Evolutionary conservation across 257 asterid species (phyloP), one percentile per base, ranked within the genome.

Genomic region (Lantana camara): DNA sequence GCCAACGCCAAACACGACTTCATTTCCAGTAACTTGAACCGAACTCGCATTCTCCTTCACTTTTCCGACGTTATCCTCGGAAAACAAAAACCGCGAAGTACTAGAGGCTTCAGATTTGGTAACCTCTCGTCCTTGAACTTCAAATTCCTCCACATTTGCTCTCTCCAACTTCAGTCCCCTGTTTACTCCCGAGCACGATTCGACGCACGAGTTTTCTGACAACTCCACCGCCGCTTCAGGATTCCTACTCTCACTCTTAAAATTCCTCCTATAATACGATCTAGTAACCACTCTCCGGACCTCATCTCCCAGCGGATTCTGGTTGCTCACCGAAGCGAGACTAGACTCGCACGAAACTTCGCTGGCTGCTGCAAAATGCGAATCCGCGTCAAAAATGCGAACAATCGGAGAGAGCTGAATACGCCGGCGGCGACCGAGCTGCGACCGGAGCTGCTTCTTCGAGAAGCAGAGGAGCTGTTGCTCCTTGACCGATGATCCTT

Each of bases 201-300:
- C 96, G 57, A 90, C 92, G 63, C 99, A 93, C n/a, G 99, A 93
- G 66, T 37, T 67, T 57, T 89, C 98, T 21, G 96, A 90, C 9
- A 85, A 38, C 68, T 83, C 91, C 51, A 68, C 47, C 55, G 56
- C 45, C 22, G 73, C 74, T 48, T 48, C 74, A 41, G 50, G 41
- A 47, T 70, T 66, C 40, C 64, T 59, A 47, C 41, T 70, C 60
- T 17, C 63, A 11, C 65, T 66, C 38, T 66, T 77, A 23, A 47
- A 56, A 0, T 32, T 71, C 76, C 60, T 75, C 73, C 75, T 71
- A 58, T 61, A 63, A 66, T 70, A 79, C 10, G 74, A 63, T 50
- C 82, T 57, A 8, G 82, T 82, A 62, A 76, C 51, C 46, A 71
- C 63, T 75, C 89, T 68, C 66, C 72, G 66, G 60, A 29, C 52